Base-by-base conservation (phyloP, 139 green algal species). In the Ettlia oleoabundans region DNA sequence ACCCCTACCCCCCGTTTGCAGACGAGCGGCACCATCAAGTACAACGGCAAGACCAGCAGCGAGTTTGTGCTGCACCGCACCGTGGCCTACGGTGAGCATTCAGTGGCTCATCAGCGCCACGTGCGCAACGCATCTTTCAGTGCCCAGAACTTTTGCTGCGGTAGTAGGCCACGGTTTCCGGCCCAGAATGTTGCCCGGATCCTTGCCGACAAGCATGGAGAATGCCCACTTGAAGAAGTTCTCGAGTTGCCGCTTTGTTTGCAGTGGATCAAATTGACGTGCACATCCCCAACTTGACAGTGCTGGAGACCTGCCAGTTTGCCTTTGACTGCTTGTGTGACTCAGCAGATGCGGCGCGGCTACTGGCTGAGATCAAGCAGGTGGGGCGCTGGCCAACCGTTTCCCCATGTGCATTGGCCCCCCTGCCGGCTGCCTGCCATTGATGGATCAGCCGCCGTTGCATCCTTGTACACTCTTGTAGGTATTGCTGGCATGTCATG, bases 261-360 rank as follows among this genome's bases (percentile, higher is more conserved):
- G 13, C 38, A 61, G n/a, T n/a, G n/a, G n/a, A 24, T 32, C 32
- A 87, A 86, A 66, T 88, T 43, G 92, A 95, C 85, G 75, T 89
- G 43, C 90, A 96, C 88, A 93, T 96, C 52, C 86, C 92, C 15
- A 88, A 82, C 32, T 82, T 95, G 30, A 95, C 85, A 21, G 91
- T 96, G 7, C 66, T 88, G 30, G 93, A 98, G 85, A 96, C 94
- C 4, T 68, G 95, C 35, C 76, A 93, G 66, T 97, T 97, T 89
- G 84, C 88, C 28, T 32, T 58, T 35, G 41, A 72, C 1, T 92
- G 55, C 53, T 19, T 83, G 69, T 7, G 26, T 7, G 51, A 72
- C 30, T 15, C 82, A 70, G 51, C 85, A 3, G 43, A 72, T 33
- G 32, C 52, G 13, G 67, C 71, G 5, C 22, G 28, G 19, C 43